A percentile compares a stretch with the other conserved stretches of the same genome.
Evolutionary conservation across 192 early-diverging fungal species (phyloP).

Genomic region (Funneliformis mosseae): DNA sequence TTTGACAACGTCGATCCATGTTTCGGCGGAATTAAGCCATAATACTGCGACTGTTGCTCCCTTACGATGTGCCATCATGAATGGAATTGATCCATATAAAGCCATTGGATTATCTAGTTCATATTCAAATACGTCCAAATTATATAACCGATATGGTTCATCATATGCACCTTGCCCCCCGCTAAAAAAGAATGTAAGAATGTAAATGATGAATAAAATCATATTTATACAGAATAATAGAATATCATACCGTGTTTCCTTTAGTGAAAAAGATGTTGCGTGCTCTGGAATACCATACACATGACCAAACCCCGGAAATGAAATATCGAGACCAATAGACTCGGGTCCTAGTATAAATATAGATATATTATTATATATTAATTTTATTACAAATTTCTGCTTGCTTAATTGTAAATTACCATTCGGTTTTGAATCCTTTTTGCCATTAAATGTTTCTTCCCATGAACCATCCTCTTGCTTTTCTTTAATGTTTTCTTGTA

Average conservation of each 20-base stretch:
- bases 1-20: slow-evolving; percentile 96
- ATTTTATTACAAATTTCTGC: not conserved
- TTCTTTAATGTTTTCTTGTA: slow-evolving; percentile 46
- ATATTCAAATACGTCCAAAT: slow-evolving; percentile 99
- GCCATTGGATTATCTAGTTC: slow-evolving; percentile 94
- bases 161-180: slow-evolving; percentile 70
- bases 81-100: slow-evolving; percentile 93
- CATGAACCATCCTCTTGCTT: slow-evolving; percentile 63
- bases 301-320: slow-evolving; percentile 82
- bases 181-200: slow-evolving; percentile 32
- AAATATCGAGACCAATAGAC: slow-evolving; percentile 91
- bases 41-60: slow-evolving; percentile 77
- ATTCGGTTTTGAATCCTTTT: slow-evolving; percentile 91
- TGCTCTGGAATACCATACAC: slow-evolving; percentile 98
- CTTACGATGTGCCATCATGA: slow-evolving; percentile 88
- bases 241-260: slow-evolving; percentile 71
- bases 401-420: slow-evolving; percentile 50
- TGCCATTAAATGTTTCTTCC: slow-evolving; percentile 89
- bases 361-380: not conserved
- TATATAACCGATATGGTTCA: slow-evolving; percentile 96
- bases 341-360: slow-evolving; percentile 67
- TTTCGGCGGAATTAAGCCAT: slow-evolving; percentile 95
- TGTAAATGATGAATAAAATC: not conserved
- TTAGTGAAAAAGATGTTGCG: slow-evolving; percentile 81
- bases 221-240: slow-evolving; percentile 8